Base-by-base conservation (phyloP, 108 stramenopile species). In the Pseudonitzschia multiseries region DNA sequence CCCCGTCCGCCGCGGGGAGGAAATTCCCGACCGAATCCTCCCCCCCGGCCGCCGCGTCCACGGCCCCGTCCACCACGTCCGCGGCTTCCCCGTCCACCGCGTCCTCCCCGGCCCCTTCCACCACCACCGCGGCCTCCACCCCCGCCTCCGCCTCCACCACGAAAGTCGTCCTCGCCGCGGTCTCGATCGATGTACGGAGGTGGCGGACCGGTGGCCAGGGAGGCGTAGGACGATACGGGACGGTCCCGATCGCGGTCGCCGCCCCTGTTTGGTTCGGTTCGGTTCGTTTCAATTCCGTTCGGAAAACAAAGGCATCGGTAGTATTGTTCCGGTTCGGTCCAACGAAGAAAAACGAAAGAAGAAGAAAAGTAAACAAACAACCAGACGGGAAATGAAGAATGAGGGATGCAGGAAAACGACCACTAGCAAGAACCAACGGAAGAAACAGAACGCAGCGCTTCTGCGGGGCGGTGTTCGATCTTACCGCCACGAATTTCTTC, bases 161-260 rank as follows among this genome's bases (percentile, higher is more conserved):
- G n/a, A 31, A 27, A 59, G 29, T 62, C 40, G 18, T 42, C 54
- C 9, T 33, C 51, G 18, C 51, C 43, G 13, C 65, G 50, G 50
- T 59, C 48, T 67, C 44, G 21, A 4, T 0, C 33, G 15, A 44
- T 21, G 26, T 67, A 67, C 5, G 50, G 21, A 42, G 74, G 66
- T 5, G 66, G 57, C 2, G 74, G 66, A 61, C 56, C 74, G 15
- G 36, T 46, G 20, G 74, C 74, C 14, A 75, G 46, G 15, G 74
- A 75, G 26, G 74, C 74, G 67, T 75, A 75, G 14, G 74, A 75
- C 26, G 74, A 75, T 2, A 65, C 72, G 17, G 72, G 53, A n/a
- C 65, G 44, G 43, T 53, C 74, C 24, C 62, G n/a, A 20, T 56
- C 54, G 32, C 4, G 12, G 9, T 28, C 61, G 41, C 74, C 66